Conservation (phyloP, 441 rosid species). For the Flueggea neowawraea region DNA sequence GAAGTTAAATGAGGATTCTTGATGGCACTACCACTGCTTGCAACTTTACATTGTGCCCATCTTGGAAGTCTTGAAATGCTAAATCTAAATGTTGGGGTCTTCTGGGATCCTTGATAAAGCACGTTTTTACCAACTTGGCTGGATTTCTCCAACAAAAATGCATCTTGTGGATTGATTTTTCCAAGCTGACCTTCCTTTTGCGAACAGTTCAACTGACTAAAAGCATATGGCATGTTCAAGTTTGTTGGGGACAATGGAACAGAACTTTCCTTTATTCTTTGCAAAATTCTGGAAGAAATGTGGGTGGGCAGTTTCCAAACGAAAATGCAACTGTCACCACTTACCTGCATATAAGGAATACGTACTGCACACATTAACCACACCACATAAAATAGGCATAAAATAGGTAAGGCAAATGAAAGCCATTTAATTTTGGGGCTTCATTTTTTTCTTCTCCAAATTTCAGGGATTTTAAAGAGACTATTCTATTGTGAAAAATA, state of each 20-base stretch:
- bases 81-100: constrained; percentile 66
- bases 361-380: background rate
- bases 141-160: constrained; percentile 20
- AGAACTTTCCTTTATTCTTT: constrained; percentile 44
- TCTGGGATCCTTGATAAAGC: constrained; percentile 32
- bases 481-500: background rate
- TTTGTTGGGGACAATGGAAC: constrained; percentile 39
- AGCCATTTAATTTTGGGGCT: constrained; percentile 1
- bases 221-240: constrained; percentile 30
- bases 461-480: background rate
- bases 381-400: background rate
- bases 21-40: constrained; percentile 25
- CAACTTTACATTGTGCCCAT: constrained; percentile 82
- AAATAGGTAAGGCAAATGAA: constrained; percentile 1
- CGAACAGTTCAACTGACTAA: constrained; percentile 29
- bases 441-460: background rate
- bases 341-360: constrained; percentile 40
- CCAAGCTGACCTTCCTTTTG: constrained; percentile 37
- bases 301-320: constrained; percentile 68
- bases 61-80: constrained; percentile 82
- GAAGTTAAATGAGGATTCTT: constrained; percentile 34
- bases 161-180: constrained; percentile 23
- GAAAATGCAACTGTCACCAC: constrained; percentile 79
- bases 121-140: constrained; percentile 16
- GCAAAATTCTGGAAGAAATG: constrained; percentile 53